These are phyloP conservation scores for Raphidocelis subcapitata DNA, from an alignment of 139 green algal genomes.

Conservation along the genomic window DNA sequence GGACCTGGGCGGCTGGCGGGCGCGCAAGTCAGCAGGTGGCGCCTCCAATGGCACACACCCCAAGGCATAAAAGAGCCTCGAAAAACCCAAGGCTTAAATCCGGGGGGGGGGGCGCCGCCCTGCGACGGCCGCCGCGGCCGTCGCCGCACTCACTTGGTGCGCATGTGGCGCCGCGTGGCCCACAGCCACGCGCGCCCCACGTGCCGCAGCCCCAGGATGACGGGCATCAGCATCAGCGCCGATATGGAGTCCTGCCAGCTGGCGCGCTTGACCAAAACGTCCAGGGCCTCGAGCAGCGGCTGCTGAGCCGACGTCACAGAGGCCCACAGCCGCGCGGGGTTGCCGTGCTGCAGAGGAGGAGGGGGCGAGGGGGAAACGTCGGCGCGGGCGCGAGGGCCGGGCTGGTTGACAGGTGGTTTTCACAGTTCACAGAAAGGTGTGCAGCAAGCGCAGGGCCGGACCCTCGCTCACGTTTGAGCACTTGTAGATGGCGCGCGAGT, in stretches of 20 bases:
- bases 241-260: constrained; percentile 29
- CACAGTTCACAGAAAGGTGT: no score
- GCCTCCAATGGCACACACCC: no score
- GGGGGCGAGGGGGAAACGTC: no score
- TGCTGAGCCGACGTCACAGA: constrained; percentile 2
- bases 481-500: constrained; percentile 25
- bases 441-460: no score
- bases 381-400: no score
- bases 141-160: not conserved
- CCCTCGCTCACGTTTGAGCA: constrained; percentile 16
- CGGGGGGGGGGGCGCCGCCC: no score
- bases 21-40: no score
- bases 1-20: no score
- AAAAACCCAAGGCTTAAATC: no score
- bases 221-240: constrained; percentile 3
- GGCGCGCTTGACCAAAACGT: constrained; percentile 25
- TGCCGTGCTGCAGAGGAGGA: constrained; percentile 2
- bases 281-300: constrained; percentile 25
- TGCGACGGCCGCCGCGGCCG: no score
- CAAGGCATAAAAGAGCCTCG: no score
- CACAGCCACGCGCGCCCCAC: not conserved
- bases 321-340: constrained; percentile 19
- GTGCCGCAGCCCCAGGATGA: not conserved
- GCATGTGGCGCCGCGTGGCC: not conserved
- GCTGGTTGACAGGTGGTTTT: no score